These are phyloP conservation scores for Aaosphaeria arxii DNA, from an alignment of 2,329 filamentous ascomycete genomes.

Conservation along the genomic window DNA sequence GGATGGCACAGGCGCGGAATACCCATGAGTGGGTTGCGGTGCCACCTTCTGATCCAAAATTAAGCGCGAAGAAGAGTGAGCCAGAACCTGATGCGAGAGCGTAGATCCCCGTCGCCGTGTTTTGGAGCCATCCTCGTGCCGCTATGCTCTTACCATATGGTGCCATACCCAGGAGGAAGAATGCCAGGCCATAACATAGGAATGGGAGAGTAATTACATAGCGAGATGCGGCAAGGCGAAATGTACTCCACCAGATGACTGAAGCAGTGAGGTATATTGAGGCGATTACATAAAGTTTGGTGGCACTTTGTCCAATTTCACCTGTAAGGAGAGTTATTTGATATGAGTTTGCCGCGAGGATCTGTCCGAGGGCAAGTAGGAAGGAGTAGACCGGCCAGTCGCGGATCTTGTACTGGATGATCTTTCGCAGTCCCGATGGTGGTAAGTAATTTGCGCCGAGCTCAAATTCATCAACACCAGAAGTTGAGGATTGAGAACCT, in stretches of 20 bases:
- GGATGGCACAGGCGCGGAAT: slow-evolving; percentile 64
- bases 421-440: slow-evolving; percentile 14
- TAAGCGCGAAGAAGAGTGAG: slow-evolving; percentile 64
- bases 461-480: slow-evolving; percentile 13
- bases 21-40: slow-evolving; percentile 63
- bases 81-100: slow-evolving; percentile 61
- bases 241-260: slow-evolving; percentile 61
- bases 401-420: slow-evolving; percentile 19
- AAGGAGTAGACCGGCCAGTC: slow-evolving; percentile 24
- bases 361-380: slow-evolving; percentile 18
- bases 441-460: slow-evolving; percentile 18
- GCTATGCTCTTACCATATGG: slow-evolving; percentile 48
- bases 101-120: slow-evolving; percentile 61
- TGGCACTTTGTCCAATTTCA: slow-evolving; percentile 44
- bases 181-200: slow-evolving; percentile 61
- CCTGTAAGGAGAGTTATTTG: slow-evolving; percentile 67
- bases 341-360: slow-evolving; percentile 20
- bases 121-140: slow-evolving; percentile 54
- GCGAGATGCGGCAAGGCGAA: slow-evolving; percentile 56
- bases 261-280: slow-evolving; percentile 17
- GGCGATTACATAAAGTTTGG: slow-evolving; percentile 15
- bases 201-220: slow-evolving; percentile 60
- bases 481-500: slow-evolving; percentile 1
- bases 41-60: slow-evolving; percentile 64
- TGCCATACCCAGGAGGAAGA: slow-evolving; percentile 61